A percentile compares a stretch with the other conserved stretches of the same genome.
phyloP scores from a whole-genome alignment of 768 basidiomycete genomes.

The Tylopilus vinaceipallidus region DNA sequence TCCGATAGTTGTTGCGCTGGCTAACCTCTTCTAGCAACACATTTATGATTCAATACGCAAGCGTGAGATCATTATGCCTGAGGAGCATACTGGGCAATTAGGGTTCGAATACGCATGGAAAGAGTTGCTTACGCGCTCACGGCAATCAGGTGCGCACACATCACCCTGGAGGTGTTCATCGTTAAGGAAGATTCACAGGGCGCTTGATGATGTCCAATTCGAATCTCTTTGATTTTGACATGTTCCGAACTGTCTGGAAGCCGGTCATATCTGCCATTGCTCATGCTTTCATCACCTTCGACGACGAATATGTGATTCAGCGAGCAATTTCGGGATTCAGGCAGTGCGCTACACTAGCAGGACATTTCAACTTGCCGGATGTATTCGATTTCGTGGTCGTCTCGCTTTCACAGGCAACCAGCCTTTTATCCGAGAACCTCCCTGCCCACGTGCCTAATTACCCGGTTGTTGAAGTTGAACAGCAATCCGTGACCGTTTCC shows the following conservation, averaged over 20 bases:
- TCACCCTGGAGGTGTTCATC: conserved; percentile 2
- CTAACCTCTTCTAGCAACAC: conserved; percentile 52
- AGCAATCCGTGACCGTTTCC: conserved; percentile 86
- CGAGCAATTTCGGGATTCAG: conserved; percentile 94
- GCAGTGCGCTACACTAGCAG: conserved; percentile 92
- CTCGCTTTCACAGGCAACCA: conserved; percentile 90
- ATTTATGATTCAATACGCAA: conserved; percentile 95
- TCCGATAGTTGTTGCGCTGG: not conserved
- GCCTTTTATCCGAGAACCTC: conserved; percentile 72
- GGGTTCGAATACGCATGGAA: conserved; percentile 99
- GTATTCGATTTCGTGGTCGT: conserved; percentile 97
- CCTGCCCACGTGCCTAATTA: conserved; percentile 76
- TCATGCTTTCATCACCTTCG: conserved; percentile 92
- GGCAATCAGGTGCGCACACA: conserved; percentile 62
- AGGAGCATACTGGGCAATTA: conserved; percentile 93
- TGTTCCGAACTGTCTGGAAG: conserved; percentile 95
- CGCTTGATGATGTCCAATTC: conserved; percentile 71
- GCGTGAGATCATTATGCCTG: conserved; percentile 94
- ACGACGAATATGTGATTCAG: conserved; percentile 96
- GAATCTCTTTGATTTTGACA: conserved; percentile 78
- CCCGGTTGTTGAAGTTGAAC: conserved; percentile 87
- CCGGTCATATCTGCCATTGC: conserved; percentile 92
- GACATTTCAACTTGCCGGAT: conserved; percentile 85
- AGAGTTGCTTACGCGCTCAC: conserved; percentile 80
- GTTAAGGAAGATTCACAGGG: conserved; percentile 48